These are phyloP conservation scores for Cylindrodendrum hubeiense DNA, from an alignment of 2,329 filamentous ascomycete genomes.

Conservation along the genomic window DNA sequence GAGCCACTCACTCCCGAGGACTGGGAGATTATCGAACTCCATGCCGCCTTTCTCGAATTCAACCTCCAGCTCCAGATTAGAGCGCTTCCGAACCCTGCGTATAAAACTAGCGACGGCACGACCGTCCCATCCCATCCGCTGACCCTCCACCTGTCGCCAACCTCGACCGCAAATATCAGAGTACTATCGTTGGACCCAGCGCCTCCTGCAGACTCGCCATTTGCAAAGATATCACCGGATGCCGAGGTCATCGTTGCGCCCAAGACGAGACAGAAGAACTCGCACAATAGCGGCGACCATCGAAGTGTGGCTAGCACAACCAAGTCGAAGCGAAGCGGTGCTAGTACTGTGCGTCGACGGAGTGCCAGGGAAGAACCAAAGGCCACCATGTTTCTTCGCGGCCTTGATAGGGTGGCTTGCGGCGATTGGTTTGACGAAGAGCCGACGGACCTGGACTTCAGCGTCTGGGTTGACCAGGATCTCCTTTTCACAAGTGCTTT, in stretches of 20 bases:
- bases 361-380: conserved; percentile 73
- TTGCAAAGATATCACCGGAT: conserved; percentile 93
- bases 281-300: conserved; percentile 77
- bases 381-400: conserved; percentile 81
- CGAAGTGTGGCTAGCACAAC: conserved; percentile 85
- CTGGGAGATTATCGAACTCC: conserved; percentile 98
- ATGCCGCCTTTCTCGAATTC: conserved; percentile 94
- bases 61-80: conserved; percentile 95
- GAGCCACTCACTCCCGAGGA: conserved; percentile 95
- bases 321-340: conserved; percentile 81
- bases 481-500: conserved; percentile 78
- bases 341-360: conserved; percentile 75
- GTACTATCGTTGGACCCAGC: conserved; percentile 86
- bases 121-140: conserved; percentile 78
- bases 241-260: conserved; percentile 98
- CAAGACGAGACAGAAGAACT: conserved; percentile 82
- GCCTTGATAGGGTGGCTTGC: conserved; percentile 77
- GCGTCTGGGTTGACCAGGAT: conserved; percentile 88
- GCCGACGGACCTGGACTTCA: conserved; percentile 68
- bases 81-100: conserved; percentile 88
- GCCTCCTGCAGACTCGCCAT: conserved; percentile 75
- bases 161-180: conserved; percentile 92
- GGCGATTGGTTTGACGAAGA: conserved; percentile 84
- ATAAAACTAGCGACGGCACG: conserved; percentile 63
- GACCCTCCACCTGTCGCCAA: conserved; percentile 93